Base-by-base conservation (phyloP, 2,329 filamentous ascomycete species). In the Arthrinium phaeospermum region DNA sequence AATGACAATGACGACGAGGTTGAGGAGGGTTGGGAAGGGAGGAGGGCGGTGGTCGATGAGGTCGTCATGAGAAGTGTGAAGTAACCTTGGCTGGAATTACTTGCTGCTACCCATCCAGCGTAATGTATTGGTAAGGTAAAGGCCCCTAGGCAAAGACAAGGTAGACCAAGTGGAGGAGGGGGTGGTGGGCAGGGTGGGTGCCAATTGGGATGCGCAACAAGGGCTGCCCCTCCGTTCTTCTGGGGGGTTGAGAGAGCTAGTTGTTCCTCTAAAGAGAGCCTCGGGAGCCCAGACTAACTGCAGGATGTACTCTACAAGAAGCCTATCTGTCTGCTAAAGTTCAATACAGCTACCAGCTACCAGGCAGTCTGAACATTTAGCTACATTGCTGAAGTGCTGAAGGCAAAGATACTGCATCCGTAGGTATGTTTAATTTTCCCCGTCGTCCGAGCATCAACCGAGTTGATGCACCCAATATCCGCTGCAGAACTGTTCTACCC, bases 11-110 rank as follows among this genome's bases (percentile, higher is more conserved):
- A 71, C 70, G 75, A 76, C 73, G 74, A 47, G 30, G 47, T 30
- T 44, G 68, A 70, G 49, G 49, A 70, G 68, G 68, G 14, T 41
- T 51, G 68, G 67, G 41, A 24, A 68, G 30, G 67, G 67, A 45
- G 44, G 67, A 68, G 41, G 41, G 67, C 27, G 41, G 47, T 70
- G 19, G 68, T 70, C 68, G 68, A 41, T 51, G 68, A 68, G 57
- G 71, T 76, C 74, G 74, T 76, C 73, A 75, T 76, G 76, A 70
- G 73, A 57, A 46, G 41, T 30, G 45, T 37, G 41, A 68, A 68
- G 45, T 68, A 27, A 68, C 41, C 44, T 37, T 45, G 30, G 41
- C n/a, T 37, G 41, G 57, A 64, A 64, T 64, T 41, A 41, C 57
- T 41, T 41, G 30, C 57, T 64, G 30, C 57, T 64, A 64, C 30